Evolutionary conservation across 139 green algal species (phyloP), one percentile per base, ranked within the genome.

Genomic region (Chlorella sp.): DNA sequence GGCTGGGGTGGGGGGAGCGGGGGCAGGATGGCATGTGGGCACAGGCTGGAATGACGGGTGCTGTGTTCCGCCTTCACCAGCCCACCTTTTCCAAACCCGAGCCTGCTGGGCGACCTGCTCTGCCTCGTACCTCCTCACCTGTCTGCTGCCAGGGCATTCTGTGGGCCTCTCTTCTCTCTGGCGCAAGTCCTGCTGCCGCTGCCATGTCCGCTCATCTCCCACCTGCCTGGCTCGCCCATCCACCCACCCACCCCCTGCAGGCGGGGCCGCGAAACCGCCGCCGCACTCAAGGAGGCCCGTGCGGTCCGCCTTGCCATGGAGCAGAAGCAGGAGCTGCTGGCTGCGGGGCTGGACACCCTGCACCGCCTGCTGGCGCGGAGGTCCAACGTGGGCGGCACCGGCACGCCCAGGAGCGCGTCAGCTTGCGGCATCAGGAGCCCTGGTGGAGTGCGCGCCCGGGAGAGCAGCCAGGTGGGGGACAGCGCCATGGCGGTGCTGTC

Each of bases 401-500:
- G 21, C 64, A 28, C 21, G 21, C 21, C 21, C 64, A 71, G 21
- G 64, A 71, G 22, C 64, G 22, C 21, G 11, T 32, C 22, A 14
- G 64, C 64, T 71, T 26, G 64, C 64, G 64, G 64, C 11, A 14
- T 26, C 7, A 9, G 77, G 37, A 83, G 77, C 77, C 34, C 77
- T 57, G 34, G n/a, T 5, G 48, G 5, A 16, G 9, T 28, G 34
- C 19, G 34, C 34, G 34, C 79, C 57, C 69, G 69, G 21, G 69
- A 77, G 26, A 28, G 21, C 69, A 81, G 75, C 75, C 39, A 81
- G 84, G 66, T 28, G 12, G 39, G 39, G 11, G 37, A 42, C 68
- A 26, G 5, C 14, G 84, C 84, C 66, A 81, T 88, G 84, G 84
- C 68, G 0, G 84, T 34, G 24, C 68, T 88, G 68, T 88, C 84